These are phyloP conservation scores for Backusella liffmaniae DNA, from an alignment of 192 early-diverging fungal genomes.

Conservation along the genomic window DNA sequence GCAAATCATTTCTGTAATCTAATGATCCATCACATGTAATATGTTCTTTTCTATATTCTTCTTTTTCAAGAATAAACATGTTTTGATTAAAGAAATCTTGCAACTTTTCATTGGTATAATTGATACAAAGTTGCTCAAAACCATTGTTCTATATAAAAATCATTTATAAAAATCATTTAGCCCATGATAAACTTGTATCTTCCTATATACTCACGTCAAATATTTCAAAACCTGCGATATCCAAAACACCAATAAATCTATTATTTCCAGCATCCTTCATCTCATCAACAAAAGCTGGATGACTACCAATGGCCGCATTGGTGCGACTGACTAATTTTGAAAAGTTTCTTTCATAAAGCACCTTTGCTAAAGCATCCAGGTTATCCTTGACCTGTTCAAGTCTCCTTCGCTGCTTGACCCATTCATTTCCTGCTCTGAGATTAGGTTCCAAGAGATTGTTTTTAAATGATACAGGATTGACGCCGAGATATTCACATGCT, in stretches of 20 bases:
- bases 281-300: constrained; percentile 59
- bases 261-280: constrained; percentile 21
- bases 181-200: no score
- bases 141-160: constrained; percentile 67
- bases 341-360: constrained; percentile 97
- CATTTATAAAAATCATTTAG: no score
- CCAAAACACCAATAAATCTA: constrained; percentile 93
- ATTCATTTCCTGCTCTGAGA: constrained; percentile 93
- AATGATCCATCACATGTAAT: constrained; percentile 90
- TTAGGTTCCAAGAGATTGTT: constrained; percentile 83
- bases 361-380: constrained; percentile 87
- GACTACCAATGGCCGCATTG: constrained; percentile 69
- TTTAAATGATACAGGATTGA: constrained; percentile 82
- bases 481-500: constrained; percentile 92
- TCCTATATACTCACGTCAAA: constrained; percentile 65
- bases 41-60: constrained; percentile 95
- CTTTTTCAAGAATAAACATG: constrained; percentile 98
- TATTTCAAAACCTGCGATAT: constrained; percentile 99
- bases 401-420: constrained; percentile 90
- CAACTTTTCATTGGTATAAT: constrained; percentile 98
- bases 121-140: constrained; percentile 99
- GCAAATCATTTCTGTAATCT: constrained; percentile 95
- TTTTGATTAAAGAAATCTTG: constrained; percentile 99
- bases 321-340: constrained; percentile 84
- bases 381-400: constrained; percentile 84